These are phyloP conservation scores for Cryptococcus sp. DNA, from an alignment of 1,284 basidiomycete genomes.

Conservation along the genomic window DNA sequence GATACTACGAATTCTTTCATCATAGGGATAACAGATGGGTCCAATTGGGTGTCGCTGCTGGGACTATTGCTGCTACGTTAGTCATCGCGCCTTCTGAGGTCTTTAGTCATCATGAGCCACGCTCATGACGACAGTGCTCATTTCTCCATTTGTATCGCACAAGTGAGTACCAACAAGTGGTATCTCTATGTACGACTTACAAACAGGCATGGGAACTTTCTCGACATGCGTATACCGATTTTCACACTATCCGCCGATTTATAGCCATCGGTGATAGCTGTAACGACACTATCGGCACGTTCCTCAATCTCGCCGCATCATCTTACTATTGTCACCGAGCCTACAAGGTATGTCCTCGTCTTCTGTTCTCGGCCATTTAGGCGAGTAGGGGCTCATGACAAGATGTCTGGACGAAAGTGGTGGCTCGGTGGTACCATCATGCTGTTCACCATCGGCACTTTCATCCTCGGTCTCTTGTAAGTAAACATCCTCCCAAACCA, in stretches of 20 bases:
- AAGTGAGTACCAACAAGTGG: too few relatives aligned
- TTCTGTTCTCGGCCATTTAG: too few relatives aligned
- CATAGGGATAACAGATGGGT: background rate
- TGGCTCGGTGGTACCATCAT: background rate
- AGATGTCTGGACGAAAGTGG: background rate
- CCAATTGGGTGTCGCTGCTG: background rate
- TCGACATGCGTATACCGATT: background rate
- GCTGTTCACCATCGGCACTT: background rate
- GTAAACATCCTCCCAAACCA: too few relatives aligned
- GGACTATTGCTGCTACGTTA: background rate
- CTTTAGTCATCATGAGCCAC: too few relatives aligned
- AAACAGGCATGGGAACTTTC: background rate
- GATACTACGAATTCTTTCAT: background rate
- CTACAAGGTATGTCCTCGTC: background rate
- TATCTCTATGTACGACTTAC: background rate
- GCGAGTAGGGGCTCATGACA: background rate
- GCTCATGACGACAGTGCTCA: too few relatives aligned
- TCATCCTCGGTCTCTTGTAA: background rate
- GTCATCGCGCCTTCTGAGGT: background rate
- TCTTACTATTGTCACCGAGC: background rate
- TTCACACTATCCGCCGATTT: background rate
- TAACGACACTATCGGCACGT: background rate
- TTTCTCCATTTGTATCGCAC: background rate
- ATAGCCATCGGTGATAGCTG: background rate
- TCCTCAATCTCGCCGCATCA: background rate